These are phyloP conservation scores for Patellaria atrata DNA, from an alignment of 495 filamentous ascomycete species.

Conservation along the genomic window DNA sequence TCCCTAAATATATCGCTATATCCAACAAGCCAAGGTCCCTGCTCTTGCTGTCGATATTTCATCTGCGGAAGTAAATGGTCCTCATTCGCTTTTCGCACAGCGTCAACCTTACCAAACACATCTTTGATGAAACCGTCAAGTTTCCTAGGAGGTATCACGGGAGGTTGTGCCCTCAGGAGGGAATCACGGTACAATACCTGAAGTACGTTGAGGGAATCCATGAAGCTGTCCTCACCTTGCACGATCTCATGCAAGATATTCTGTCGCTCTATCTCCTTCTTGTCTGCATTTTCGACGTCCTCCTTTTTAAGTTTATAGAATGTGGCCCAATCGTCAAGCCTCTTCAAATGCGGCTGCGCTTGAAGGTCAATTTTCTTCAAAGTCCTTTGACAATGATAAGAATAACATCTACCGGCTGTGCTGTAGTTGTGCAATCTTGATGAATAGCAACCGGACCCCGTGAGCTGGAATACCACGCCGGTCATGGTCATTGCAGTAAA, in stretches of 20 bases:
- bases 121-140: constrained; percentile 62
- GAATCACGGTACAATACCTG: constrained; percentile 76
- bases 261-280: constrained; percentile 85
- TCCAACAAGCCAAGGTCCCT: constrained; percentile 84
- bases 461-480: constrained; percentile 87
- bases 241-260: constrained; percentile 95
- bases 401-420: constrained; percentile 71
- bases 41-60: constrained; percentile 93
- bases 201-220: constrained; percentile 74
- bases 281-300: constrained; percentile 46
- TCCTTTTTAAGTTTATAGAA: constrained; percentile 82
- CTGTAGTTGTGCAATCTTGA: constrained; percentile 64
- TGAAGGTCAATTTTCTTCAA: constrained; percentile 84
- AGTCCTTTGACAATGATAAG: constrained; percentile 84
- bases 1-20: constrained; percentile 97
- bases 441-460: constrained; percentile 84
- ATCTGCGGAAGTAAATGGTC: constrained; percentile 89
- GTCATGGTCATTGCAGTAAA: constrained; percentile 61
- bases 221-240: constrained; percentile 79
- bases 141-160: constrained; percentile 62
- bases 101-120: constrained; percentile 84
- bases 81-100: constrained; percentile 81
- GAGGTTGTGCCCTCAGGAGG: constrained; percentile 55
- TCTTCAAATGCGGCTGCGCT: constrained; percentile 50
- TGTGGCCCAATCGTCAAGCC: constrained; percentile 72